phyloP scores from a whole-genome alignment of 2,329 filamentous ascomycete species.

The Alternaria triticimaculans region DNA sequence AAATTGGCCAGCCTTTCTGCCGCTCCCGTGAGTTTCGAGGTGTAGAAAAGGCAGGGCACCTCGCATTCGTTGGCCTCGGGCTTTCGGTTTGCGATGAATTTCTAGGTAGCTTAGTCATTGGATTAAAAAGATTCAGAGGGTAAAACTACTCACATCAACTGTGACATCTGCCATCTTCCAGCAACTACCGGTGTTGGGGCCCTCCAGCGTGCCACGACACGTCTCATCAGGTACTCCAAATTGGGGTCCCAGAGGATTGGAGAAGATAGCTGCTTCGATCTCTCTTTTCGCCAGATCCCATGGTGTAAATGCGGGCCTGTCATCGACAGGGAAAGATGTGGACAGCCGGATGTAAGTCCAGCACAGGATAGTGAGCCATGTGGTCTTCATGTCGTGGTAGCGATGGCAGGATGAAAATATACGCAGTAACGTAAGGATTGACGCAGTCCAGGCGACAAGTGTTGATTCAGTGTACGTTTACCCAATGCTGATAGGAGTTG shows the following conservation, averaged over 20 bases:
- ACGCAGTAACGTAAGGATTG: background rate
- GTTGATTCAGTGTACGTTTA: background rate
- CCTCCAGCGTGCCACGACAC: background rate
- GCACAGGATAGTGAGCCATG: background rate
- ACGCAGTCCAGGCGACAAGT: background rate
- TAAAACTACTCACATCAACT: background rate
- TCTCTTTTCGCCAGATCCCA: conserved; percentile 9
- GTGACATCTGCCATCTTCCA: background rate
- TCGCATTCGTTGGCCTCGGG: background rate
- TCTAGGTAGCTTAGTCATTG: background rate
- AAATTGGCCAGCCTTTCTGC: background rate
- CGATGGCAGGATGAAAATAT: background rate
- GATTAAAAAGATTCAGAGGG: background rate
- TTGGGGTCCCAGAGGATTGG: conserved; percentile 2
- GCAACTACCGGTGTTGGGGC: background rate
- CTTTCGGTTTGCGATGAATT: background rate
- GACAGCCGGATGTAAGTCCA: conserved; percentile 3
- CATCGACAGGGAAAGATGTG: conserved; percentile 9
- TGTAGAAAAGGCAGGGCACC: background rate
- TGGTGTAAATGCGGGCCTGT: conserved; percentile 10
- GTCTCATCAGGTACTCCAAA: background rate
- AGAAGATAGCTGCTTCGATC: background rate
- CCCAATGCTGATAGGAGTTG: background rate
- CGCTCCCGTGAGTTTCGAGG: background rate
- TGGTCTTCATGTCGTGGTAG: conserved; percentile 1